These are phyloP conservation scores for Chalaropsis thielavioides DNA, from an alignment of 2,329 filamentous ascomycete species.

Conservation along the genomic window DNA sequence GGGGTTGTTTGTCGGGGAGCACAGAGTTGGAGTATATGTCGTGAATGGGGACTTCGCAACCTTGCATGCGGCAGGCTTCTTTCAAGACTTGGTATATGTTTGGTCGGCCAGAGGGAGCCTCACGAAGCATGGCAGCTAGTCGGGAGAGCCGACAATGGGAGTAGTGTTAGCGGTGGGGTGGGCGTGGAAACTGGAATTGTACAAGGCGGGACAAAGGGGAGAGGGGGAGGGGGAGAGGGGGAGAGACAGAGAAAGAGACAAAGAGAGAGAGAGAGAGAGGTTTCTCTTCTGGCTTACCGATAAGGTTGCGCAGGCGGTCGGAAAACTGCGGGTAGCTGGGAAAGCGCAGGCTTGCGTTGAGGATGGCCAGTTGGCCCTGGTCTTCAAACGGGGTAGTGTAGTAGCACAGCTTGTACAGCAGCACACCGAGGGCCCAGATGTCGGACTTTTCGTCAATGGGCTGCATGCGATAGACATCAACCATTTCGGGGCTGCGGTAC, in stretches of 20 bases:
- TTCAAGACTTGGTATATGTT: slow-evolving; percentile 89
- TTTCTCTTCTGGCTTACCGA: slow-evolving; percentile 40
- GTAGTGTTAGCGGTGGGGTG: slow-evolving; percentile 5
- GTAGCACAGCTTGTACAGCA: slow-evolving; percentile 96
- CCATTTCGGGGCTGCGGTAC: slow-evolving; percentile 96
- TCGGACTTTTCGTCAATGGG: slow-evolving; percentile 98
- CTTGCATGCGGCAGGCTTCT: slow-evolving; percentile 80
- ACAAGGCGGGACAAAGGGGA: too few species aligned
- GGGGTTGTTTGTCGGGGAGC: slow-evolving; percentile 44
- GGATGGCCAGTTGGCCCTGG: slow-evolving; percentile 88
- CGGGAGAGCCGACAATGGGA: neutral
- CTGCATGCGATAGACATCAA: slow-evolving; percentile 91
- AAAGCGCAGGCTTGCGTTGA: slow-evolving; percentile 90
- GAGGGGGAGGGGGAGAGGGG: too few species aligned
- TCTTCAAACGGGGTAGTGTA: slow-evolving; percentile 99
- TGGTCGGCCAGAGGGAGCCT: slow-evolving; percentile 62
- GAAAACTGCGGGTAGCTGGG: slow-evolving; percentile 82
- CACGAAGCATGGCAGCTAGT: slow-evolving; percentile 74
- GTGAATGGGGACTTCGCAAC: slow-evolving; percentile 70
- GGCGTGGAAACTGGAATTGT: neutral
- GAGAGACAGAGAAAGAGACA: too few species aligned
- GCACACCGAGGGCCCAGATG: slow-evolving; percentile 90
- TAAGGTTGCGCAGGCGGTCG: slow-evolving; percentile 74
- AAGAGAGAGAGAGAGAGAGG: too few species aligned
- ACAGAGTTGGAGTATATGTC: slow-evolving; percentile 62